Base-by-base conservation (phyloP, 441 rosid genomes). In the Jatropha multifida region DNA sequence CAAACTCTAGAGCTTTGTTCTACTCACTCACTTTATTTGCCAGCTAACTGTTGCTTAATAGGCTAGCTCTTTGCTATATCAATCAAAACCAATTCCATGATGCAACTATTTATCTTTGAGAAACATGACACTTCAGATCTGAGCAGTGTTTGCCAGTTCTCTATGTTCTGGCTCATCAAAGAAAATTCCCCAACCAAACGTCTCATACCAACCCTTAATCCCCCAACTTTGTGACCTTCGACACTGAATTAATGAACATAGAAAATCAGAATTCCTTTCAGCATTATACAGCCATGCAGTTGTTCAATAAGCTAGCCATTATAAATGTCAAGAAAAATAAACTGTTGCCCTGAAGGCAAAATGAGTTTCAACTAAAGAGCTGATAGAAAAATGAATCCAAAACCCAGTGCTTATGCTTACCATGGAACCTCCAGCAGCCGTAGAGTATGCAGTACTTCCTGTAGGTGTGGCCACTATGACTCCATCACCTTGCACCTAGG, bases 391-490 rank as follows among this genome's bases (percentile, higher is more conserved):
- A n/a, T 37, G 14, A 74, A 11, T 56, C 48, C 8, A 44, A 15
- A 65, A 76, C 32, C 63, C 18, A 71, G 74, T 73, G 69, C 66
- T 60, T 62, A 67, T 68, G 61, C 80, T 79, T 83, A 95, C 99
- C 99, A 95, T 93, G 78, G 99, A 95, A 79, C 99, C 99, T 77
- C 99, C 98, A 11, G 99, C 99, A 77, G 99, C 94, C 55, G 98
- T 93, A 84, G 98, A 95, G 83, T 95, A 95, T 69, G 99, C 98
- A 72, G 99, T 95, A 80, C 99, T 95, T 75, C 99, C 99, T 15
- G 99, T 95, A 72, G 99, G 99, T 72, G 99, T 95, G 65, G 99
- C 99, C 84, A 95, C 89, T 75, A 95, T 95, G 72, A 95, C 97
- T 83, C 99, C 98, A 79, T 95, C 99, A 38, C 98, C 99, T 89